Percentiles rank a stretch among this genome's conserved stretches.
These are phyloP conservation scores for Cercospora canescens DNA, from an alignment of 2,329 filamentous ascomycete genomes.

Conservation along the genomic window DNA sequence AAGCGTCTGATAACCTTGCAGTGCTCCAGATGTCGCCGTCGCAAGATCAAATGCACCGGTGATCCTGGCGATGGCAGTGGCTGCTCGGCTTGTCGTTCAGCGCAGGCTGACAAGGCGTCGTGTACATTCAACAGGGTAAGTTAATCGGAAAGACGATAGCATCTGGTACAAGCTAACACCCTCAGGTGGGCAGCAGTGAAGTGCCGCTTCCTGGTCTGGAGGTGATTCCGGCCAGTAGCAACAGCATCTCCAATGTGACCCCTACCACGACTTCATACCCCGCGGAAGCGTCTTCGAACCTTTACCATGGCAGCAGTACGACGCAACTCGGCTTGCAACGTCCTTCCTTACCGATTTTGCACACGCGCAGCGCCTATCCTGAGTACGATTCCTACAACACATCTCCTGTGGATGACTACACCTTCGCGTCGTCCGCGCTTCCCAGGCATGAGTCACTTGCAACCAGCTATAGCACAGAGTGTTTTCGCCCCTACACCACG, in stretches of 20 bases:
- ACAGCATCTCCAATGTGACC: slow-evolving; percentile 6
- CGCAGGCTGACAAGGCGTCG: slow-evolving; percentile 59
- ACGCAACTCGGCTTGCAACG: slow-evolving; percentile 19
- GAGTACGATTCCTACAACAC: slow-evolving; percentile 33
- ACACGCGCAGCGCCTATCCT: slow-evolving; percentile 28
- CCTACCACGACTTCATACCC: slow-evolving; percentile 17
- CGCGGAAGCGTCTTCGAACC: slow-evolving; percentile 15
- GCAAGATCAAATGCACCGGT: slow-evolving; percentile 93
- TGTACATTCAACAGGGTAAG: slow-evolving; percentile 76
- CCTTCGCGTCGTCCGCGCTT: slow-evolving; percentile 26
- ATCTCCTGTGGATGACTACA: slow-evolving; percentile 33
- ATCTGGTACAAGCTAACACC: background rate
- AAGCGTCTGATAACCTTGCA: slow-evolving; percentile 38
- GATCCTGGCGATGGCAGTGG: slow-evolving; percentile 73
- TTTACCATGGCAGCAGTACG: slow-evolving; percentile 16
- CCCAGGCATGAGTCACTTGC: slow-evolving; percentile 30
- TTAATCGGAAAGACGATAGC: background rate
- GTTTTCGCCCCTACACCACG: slow-evolving; percentile 31
- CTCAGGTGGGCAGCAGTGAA: slow-evolving; percentile 22
- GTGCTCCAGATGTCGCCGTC: slow-evolving; percentile 87
- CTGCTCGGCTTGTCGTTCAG: slow-evolving; percentile 80
- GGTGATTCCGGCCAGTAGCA: slow-evolving; percentile 16
- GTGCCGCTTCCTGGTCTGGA: slow-evolving; percentile 20
- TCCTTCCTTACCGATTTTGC: slow-evolving; percentile 28
- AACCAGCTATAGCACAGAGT: slow-evolving; percentile 30